Evolutionary conservation across 164 flowering plant species (phyloP).

Genomic region (Echeveria elegans): DNA sequence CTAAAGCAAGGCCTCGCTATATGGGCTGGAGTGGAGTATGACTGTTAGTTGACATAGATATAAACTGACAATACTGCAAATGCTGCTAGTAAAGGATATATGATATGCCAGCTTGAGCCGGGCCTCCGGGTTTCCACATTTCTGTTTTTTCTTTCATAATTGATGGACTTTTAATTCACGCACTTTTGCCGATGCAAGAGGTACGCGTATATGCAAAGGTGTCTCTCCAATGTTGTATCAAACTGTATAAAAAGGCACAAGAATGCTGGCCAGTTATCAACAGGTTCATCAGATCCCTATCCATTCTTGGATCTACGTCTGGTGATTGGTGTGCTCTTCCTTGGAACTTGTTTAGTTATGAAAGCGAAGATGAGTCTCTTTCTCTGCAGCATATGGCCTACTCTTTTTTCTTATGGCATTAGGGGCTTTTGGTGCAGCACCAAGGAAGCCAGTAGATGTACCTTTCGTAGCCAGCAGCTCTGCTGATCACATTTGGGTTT

Average conservation of each 20-base stretch:
- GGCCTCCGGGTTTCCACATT: slow-evolving; percentile 1
- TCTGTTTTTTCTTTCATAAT: slow-evolving; percentile 1
- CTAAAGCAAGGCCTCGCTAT: no score
- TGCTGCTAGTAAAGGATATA: no score
- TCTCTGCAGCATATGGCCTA: background rate
- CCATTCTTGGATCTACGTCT: background rate
- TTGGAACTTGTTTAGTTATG: background rate
- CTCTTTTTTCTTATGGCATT: background rate
- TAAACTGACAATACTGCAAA: no score
- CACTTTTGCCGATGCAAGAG: slow-evolving; percentile 1
- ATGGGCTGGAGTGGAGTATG: no score
- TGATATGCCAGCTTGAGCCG: no score
- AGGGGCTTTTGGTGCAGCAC: background rate
- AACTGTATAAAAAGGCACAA: background rate
- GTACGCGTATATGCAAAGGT: background rate
- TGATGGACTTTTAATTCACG: background rate
- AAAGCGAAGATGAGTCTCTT: background rate
- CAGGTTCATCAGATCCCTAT: background rate
- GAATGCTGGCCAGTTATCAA: background rate
- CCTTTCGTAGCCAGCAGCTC: background rate
- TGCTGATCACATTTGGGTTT: background rate
- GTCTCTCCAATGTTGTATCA: background rate
- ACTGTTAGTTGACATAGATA: no score
- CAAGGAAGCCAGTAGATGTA: slow-evolving; percentile 4
- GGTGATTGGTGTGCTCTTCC: background rate